phyloP scores from a whole-genome alignment of 2,329 filamentous ascomycete species.

The Emydomyces testavorans region DNA sequence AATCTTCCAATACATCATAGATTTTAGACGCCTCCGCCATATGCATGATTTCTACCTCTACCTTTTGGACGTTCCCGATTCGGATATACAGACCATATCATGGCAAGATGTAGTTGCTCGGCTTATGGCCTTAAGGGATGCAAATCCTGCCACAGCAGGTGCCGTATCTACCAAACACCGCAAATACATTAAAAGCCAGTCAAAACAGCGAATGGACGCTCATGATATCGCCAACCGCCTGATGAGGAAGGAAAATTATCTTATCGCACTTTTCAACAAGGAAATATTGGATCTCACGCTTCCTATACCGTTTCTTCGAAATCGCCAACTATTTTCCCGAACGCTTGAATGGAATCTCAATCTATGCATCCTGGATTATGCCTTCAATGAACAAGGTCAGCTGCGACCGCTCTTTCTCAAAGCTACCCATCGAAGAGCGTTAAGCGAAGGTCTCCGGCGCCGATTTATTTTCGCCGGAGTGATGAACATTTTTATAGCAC shows the following conservation, averaged over 20 bases:
- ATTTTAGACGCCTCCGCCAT: constrained; percentile 59
- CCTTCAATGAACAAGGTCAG: constrained; percentile 82
- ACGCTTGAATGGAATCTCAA: constrained; percentile 88
- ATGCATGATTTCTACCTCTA: constrained; percentile 80
- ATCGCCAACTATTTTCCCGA: constrained; percentile 72
- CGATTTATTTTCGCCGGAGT: constrained; percentile 74
- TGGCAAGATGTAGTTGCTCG: constrained; percentile 85
- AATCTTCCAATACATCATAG: constrained; percentile 59
- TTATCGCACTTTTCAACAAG: constrained; percentile 96
- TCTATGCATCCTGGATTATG: constrained; percentile 81
- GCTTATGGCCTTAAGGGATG: constrained; percentile 70
- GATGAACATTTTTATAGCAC: constrained; percentile 75
- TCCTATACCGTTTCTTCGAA: constrained; percentile 69
- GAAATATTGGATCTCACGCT: constrained; percentile 80
- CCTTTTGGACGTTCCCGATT: constrained; percentile 68
- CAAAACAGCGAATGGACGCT: constrained; percentile 86
- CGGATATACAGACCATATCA: constrained; percentile 85
- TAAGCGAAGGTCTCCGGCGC: constrained; percentile 65
- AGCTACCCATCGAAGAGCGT: constrained; percentile 62
- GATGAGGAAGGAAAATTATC: constrained; percentile 93
- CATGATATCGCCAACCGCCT: constrained; percentile 94
- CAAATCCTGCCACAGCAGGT: constrained; percentile 71
- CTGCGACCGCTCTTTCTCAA: constrained; percentile 77
- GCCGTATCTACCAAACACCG: constrained; percentile 48
- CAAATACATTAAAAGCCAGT: constrained; percentile 64